phyloP scores from a whole-genome alignment of 2,329 filamentous ascomycete species.

The Cordyceps javanica region DNA sequence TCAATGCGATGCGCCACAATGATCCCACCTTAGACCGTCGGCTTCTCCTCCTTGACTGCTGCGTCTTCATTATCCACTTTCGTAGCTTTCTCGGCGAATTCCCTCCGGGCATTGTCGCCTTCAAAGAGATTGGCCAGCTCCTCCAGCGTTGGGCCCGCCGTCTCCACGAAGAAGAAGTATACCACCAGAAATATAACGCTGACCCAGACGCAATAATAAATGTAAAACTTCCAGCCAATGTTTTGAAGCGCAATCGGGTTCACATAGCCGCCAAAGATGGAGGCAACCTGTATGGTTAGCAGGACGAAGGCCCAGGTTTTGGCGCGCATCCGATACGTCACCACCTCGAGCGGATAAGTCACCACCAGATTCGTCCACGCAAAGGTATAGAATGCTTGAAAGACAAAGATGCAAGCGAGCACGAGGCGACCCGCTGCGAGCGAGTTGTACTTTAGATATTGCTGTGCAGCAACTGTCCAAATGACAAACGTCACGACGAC shows the following conservation, averaged over 20 bases:
- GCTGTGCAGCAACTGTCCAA: conserved; percentile 34
- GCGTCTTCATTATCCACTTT: conserved; percentile 15
- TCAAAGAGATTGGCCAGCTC: conserved; percentile 25
- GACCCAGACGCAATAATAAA: conserved; percentile 36
- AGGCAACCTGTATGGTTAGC: conserved; percentile 31
- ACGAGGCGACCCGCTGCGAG: conserved; percentile 28
- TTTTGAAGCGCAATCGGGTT: conserved; percentile 32
- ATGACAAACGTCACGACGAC: conserved; percentile 32
- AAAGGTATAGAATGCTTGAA: conserved; percentile 35
- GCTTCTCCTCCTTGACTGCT: conserved; percentile 9
- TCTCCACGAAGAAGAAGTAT: conserved; percentile 36
- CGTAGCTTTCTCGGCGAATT: conserved; percentile 14
- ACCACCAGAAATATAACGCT: conserved; percentile 30
- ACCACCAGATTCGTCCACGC: conserved; percentile 39
- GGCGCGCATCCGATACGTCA: conserved; percentile 36
- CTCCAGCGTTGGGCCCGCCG: conserved; percentile 30
- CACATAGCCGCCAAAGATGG: conserved; percentile 34
- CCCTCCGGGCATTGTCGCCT: conserved; percentile 12
- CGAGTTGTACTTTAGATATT: conserved; percentile 28
- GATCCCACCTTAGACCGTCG: neutral
- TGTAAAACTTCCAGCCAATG: conserved; percentile 36
- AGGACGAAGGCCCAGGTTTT: conserved; percentile 36
- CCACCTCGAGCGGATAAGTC: conserved; percentile 36
- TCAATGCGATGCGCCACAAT: neutral
- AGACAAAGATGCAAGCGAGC: conserved; percentile 36